Evolutionary conservation across 345 rosid species (phyloP), one percentile per base, ranked within the genome.

Genomic region (Rhizophora apiculata): DNA sequence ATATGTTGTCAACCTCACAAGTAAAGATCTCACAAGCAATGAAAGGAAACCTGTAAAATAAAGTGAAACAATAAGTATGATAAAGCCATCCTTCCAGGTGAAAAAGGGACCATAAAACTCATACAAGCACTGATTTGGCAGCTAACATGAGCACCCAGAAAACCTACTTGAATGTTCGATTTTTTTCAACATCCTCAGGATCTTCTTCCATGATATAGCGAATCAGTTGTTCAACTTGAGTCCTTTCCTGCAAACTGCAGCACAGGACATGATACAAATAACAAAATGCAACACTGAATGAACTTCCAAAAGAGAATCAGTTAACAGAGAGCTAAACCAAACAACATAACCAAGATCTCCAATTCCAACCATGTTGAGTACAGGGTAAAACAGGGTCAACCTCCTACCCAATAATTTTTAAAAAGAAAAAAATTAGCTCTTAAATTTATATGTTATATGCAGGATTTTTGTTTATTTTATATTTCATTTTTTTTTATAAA

Each of bases 1-100:
- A 86, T 73, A 93, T 90, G 78, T 89, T 85, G 75, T 93, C 98
- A 75, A 93, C 90, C 81, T 90, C 96, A 82, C 97, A 90, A 15
- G 96, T 93, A 80, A 93, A 90, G 43, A 93, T 88, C 83, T 93
- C 98, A 74, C 96, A 89, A 24, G 98, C 91, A 68, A 93, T 80
- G 74, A 93, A 93, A 63, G 98, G 98, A 80, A 89, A 83, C 93
- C 98, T 93, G 64, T 62, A 26, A 22, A 39, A 75, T 37, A 65
- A 63, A 36, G 39, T 26, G 27, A 27, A 37, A 69, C 26, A 48
- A 39, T 3, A 6, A 59, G 10, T 18, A 29, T 63, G 18, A 34
- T 30, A 60, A 49, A 31, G 8, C 29, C 39, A 64, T n/a, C 51
- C 26, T 36, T 6, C 31, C 3, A 24, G 52, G 36, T 26, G 8